Evolutionary conservation across 2,329 filamentous ascomycete genomes (phyloP).

Genomic region (Xylariaceae sp.): DNA sequence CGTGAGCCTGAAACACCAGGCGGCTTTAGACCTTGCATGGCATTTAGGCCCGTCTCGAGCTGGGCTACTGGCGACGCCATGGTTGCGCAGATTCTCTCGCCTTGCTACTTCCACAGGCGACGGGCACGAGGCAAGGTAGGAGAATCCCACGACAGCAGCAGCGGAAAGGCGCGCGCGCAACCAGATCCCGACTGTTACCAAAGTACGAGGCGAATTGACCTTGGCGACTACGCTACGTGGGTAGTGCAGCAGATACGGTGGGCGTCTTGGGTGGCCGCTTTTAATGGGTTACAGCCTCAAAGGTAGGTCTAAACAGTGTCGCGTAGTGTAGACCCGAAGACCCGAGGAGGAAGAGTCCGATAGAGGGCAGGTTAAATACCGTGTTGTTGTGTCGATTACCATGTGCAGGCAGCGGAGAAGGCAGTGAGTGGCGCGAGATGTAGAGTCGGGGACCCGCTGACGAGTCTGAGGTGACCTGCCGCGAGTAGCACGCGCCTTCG

Average conservation of each 20-base stretch:
- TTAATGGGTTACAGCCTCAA: constrained; percentile 21
- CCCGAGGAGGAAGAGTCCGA: too few relatives aligned
- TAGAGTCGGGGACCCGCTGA: too few relatives aligned
- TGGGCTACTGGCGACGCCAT: constrained; percentile 86
- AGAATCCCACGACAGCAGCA: constrained; percentile 16
- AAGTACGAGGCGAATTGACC: constrained; percentile 19
- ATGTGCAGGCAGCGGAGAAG: too few relatives aligned
- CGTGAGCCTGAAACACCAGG: constrained; percentile 91
- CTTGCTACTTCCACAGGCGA: constrained; percentile 9
- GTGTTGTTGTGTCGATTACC: too few relatives aligned
- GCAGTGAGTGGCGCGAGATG: too few relatives aligned
- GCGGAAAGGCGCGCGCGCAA: constrained; percentile 11
- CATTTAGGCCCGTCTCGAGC: constrained; percentile 82
- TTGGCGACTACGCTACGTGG: constrained; percentile 23
- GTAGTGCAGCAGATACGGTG: constrained; percentile 15
- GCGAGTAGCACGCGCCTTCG: too few relatives aligned
- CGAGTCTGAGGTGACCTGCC: too few relatives aligned
- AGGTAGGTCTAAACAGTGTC: constrained; percentile 20
- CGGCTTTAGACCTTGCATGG: constrained; percentile 83
- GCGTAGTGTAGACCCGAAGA: too few relatives aligned
- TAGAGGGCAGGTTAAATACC: too few relatives aligned
- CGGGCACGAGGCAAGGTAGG: constrained; percentile 20
- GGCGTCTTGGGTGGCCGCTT: too few relatives aligned
- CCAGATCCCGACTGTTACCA: constrained; percentile 18
- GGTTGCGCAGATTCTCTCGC: constrained; percentile 20